Conservation (phyloP, 1,284 basidiomycete species). For the Trichosporon sp. region DNA sequence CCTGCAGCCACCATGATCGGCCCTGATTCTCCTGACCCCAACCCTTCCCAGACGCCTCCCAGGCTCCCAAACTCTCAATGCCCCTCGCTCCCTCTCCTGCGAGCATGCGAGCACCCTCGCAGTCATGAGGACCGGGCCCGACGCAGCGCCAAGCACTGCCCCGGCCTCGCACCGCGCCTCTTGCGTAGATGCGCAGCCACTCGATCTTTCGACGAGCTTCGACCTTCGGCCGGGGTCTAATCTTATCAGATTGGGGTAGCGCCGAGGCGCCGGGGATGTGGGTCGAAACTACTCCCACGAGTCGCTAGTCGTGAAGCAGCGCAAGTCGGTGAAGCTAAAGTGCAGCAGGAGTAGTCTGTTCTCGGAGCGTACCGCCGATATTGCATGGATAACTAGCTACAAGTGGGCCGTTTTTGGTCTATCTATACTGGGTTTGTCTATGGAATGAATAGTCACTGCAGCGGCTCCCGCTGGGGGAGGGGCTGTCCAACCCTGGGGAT, state of each 20-base stretch:
- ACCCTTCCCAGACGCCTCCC: too few species aligned
- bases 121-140: too few species aligned
- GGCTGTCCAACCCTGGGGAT: constrained; percentile 5
- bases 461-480: not conserved
- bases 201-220: too few species aligned
- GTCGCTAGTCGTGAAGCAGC: too few species aligned
- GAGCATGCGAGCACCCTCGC: too few species aligned
- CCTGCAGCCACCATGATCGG: too few species aligned
- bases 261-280: not conserved
- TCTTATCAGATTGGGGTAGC: constrained; percentile 1
- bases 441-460: constrained; percentile 2
- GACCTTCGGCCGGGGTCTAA: not conserved
- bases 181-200: too few species aligned
- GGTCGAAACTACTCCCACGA: not conserved
- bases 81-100: too few species aligned
- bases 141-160: too few species aligned
- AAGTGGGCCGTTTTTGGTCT: constrained; percentile 10
- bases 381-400: constrained; percentile 20
- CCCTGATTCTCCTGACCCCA: too few species aligned
- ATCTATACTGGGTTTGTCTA: constrained; percentile 2
- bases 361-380: constrained; percentile 6
- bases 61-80: too few species aligned
- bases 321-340: not conserved
- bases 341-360: not conserved
- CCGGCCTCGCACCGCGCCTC: too few species aligned